Base-by-base conservation (phyloP, 176 grass and related monocot species). In the Themeda triandra region DNA sequence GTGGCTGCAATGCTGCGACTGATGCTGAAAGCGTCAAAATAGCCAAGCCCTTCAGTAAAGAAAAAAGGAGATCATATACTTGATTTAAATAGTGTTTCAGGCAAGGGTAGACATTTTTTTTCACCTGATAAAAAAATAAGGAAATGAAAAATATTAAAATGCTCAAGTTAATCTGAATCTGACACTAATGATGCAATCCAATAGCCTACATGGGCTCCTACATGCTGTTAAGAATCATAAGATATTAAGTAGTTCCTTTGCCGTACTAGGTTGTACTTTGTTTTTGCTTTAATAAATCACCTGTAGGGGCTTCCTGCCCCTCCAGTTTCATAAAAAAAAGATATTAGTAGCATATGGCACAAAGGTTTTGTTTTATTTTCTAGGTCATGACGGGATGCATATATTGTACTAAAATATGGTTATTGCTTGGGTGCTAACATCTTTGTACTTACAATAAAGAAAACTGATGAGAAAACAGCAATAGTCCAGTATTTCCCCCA, bases 401-500 rank as follows among this genome's bases (percentile, higher is more conserved):
- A n/a, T n/a, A 81, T 30, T 73, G 42, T 21, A 83, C 80, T 10
- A 39, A 46, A 66, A 15, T 64, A 73, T 5, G 17, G 27, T 46
- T 40, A 79, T 72, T 62, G 5, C 19, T 69, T 58, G 10, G 9
- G 29, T 63, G 13, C n/a, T 14, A 64, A 35, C 30, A 84, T 33
- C 37, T 27, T 73, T 69, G 66, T 81, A 90, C 91, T 98, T 90
- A 98, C 96, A 85, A 93, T 66, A 70, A 98, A 80, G 77, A 95
- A 95, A 77, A 95, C 11, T 35, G 83, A 81, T 33, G 96, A 95
- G 80, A 98, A 98, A 78, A 85, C 84, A 62, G 81, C 83, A 81
- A 98, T 95, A 31, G 96, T 95, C 86, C 80, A 79, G 80, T 92
- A 95, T 58, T 89, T 94, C 21, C 96, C 96, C 91, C 91, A 98